Evolutionary conservation across 108 stramenopile species (phyloP).

Genomic region (Fistulifera pelliculosa): DNA sequence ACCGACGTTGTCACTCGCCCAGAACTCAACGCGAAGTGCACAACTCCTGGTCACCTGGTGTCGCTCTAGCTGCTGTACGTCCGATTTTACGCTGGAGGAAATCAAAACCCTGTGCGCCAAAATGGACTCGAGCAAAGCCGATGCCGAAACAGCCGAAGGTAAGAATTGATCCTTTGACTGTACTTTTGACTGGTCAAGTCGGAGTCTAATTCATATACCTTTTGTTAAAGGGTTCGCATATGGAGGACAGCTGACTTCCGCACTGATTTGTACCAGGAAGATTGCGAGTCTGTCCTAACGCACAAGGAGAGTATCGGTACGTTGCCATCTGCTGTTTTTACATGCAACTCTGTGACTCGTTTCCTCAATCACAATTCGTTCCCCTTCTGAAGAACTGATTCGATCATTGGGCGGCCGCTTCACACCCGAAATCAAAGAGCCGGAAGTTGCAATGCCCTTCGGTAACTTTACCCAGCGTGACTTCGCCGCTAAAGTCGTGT

Average conservation of each 20-base stretch:
- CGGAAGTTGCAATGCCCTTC: slow-evolving; percentile 56
- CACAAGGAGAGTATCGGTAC: slow-evolving; percentile 53
- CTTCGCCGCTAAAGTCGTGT: slow-evolving; percentile 57
- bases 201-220: too few relatives aligned
- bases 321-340: too few relatives aligned
- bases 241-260: slow-evolving; percentile 58
- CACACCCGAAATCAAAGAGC: slow-evolving; percentile 60
- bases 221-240: slow-evolving; percentile 18
- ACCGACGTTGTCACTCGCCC: slow-evolving; percentile 33
- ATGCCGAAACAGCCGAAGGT: slow-evolving; percentile 30
- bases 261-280: slow-evolving; percentile 46
- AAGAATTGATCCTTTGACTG: slow-evolving; percentile 14
- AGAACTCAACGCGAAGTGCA: slow-evolving; percentile 65
- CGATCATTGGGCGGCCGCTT: slow-evolving; percentile 26
- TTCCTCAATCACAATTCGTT: too few relatives aligned
- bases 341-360: too few relatives aligned
- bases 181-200: too few relatives aligned
- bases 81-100: slow-evolving; percentile 64
- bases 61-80: slow-evolving; percentile 45
- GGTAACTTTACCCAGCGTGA: slow-evolving; percentile 51
- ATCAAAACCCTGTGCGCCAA: slow-evolving; percentile 69
- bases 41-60: slow-evolving; percentile 39
- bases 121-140: slow-evolving; percentile 47
- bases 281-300: slow-evolving; percentile 45
- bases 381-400: too few relatives aligned